A percentile compares a stretch with the other conserved stretches of the same genome.
Evolutionary conservation across 352 stramenopile genomes (phyloP).

Genomic region (Globisporangium nunn): DNA sequence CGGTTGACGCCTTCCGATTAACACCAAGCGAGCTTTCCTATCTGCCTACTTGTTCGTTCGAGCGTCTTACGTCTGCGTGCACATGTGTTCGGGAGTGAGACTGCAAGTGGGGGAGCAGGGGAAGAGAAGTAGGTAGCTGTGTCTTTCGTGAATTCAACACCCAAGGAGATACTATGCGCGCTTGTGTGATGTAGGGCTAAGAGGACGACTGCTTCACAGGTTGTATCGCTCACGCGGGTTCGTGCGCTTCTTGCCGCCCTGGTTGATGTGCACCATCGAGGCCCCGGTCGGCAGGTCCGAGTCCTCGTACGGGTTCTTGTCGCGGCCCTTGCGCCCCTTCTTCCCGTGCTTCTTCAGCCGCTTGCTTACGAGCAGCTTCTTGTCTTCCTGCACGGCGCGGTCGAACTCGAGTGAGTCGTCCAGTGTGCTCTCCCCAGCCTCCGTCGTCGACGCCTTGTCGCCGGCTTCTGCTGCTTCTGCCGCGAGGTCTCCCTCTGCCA

Average conservation of each 20-base stretch:
- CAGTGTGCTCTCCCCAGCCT: slow-evolving; percentile 13
- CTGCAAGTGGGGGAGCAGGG: not conserved
- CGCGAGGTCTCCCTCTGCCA: slow-evolving; percentile 15
- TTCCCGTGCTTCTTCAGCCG: slow-evolving; percentile 92
- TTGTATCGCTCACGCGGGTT: slow-evolving; percentile 38
- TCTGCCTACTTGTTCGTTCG: too few relatives aligned
- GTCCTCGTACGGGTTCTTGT: slow-evolving; percentile 97
- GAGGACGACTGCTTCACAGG: slow-evolving; percentile 8
- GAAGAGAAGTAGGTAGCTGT: not conserved
- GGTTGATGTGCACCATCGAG: slow-evolving; percentile 56
- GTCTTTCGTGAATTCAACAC: not conserved
- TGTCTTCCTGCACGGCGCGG: slow-evolving; percentile 53
- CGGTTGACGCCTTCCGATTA: not conserved
- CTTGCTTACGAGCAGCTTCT: slow-evolving; percentile 58
- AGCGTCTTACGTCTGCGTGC: too few relatives aligned
- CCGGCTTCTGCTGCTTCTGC: slow-evolving; percentile 13
- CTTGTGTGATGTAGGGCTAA: too few relatives aligned
- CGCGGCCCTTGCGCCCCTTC: slow-evolving; percentile 93
- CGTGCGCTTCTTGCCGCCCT: slow-evolving; percentile 67
- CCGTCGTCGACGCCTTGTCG: slow-evolving; percentile 9
- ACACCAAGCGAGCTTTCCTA: too few relatives aligned
- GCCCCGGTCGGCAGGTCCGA: slow-evolving; percentile 55
- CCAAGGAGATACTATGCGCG: too few relatives aligned
- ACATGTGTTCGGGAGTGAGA: not conserved
- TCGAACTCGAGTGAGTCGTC: slow-evolving; percentile 63